Conservation (phyloP, 768 basidiomycete species). For the Auricularia sp. region DNA sequence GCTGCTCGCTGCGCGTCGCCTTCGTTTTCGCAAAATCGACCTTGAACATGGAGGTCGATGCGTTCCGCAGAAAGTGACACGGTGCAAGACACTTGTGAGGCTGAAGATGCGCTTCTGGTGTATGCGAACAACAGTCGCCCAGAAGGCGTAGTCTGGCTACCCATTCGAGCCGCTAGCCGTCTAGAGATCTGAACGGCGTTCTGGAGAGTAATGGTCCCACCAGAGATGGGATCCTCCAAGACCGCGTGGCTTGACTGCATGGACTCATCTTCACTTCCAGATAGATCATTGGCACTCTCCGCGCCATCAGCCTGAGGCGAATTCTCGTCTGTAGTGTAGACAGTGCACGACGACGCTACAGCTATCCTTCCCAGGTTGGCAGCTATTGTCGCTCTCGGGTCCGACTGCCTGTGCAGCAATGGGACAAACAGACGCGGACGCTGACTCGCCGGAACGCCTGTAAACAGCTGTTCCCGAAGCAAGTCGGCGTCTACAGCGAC, state of each 20-base stretch:
- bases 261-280: slow-evolving; percentile 17
- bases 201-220: slow-evolving; percentile 45
- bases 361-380: neutral
- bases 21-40: slow-evolving; percentile 35
- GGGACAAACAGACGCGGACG: neutral
- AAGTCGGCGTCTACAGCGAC: neutral
- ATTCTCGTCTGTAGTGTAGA: neutral
- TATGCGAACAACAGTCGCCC: slow-evolving; percentile 23
- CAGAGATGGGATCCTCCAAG: slow-evolving; percentile 52
- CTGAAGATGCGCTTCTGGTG: slow-evolving; percentile 19
- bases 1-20: slow-evolving; percentile 48
- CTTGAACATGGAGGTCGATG: slow-evolving; percentile 31
- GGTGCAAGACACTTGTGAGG: slow-evolving; percentile 33
- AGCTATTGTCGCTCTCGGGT: neutral
- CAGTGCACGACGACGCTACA: neutral
- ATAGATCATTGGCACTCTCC: slow-evolving; percentile 16
- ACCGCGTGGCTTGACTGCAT: no score
- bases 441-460: neutral
- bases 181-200: slow-evolving; percentile 50
- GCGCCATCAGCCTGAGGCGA: slow-evolving; percentile 33
- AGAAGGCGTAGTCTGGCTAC: slow-evolving; percentile 12
- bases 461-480: neutral
- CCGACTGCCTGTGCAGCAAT: neutral
- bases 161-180: slow-evolving; percentile 30
- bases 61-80: slow-evolving; percentile 37